phyloP scores from a whole-genome alignment of 2,329 filamentous ascomycete species.

The Diaporthe sp. region DNA sequence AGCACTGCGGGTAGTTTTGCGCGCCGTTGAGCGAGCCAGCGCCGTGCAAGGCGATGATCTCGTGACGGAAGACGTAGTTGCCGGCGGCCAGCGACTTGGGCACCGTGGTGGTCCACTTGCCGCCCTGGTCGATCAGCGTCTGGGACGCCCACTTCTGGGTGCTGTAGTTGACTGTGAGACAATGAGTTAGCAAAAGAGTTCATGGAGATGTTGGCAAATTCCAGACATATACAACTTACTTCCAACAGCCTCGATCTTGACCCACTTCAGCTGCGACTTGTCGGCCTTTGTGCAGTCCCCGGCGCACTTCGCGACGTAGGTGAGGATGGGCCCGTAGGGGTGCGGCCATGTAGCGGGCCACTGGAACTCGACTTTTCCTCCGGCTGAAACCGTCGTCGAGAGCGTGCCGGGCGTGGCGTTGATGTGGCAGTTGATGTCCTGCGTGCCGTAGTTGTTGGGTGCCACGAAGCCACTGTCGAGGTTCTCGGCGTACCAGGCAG shows the following conservation, averaged over 20 bases:
- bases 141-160: constrained; percentile 48
- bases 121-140: constrained; percentile 58
- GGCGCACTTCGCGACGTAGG: constrained; percentile 43
- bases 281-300: constrained; percentile 40
- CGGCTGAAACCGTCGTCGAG: constrained; percentile 33
- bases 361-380: constrained; percentile 36
- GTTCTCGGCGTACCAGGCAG: constrained; percentile 45
- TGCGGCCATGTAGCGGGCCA: constrained; percentile 46
- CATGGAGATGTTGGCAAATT: no score
- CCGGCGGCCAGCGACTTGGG: constrained; percentile 48
- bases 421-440: constrained; percentile 34
- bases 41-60: constrained; percentile 59
- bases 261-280: constrained; percentile 46
- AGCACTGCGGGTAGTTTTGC: constrained; percentile 60
- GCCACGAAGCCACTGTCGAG: constrained; percentile 37
- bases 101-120: constrained; percentile 54
- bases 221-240: neutral
- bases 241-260: constrained; percentile 50
- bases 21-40: constrained; percentile 53
- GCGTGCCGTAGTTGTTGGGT: constrained; percentile 28
- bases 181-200: neutral
- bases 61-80: constrained; percentile 59
- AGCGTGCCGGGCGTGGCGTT: constrained; percentile 29
- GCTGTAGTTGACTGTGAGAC: constrained; percentile 1
- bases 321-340: constrained; percentile 42